A percentile compares a stretch with the other conserved stretches of the same genome.
Evolutionary conservation across 371 early-diverging fungal genomes (phyloP).

Genomic region (Umbelopsis sp.): DNA sequence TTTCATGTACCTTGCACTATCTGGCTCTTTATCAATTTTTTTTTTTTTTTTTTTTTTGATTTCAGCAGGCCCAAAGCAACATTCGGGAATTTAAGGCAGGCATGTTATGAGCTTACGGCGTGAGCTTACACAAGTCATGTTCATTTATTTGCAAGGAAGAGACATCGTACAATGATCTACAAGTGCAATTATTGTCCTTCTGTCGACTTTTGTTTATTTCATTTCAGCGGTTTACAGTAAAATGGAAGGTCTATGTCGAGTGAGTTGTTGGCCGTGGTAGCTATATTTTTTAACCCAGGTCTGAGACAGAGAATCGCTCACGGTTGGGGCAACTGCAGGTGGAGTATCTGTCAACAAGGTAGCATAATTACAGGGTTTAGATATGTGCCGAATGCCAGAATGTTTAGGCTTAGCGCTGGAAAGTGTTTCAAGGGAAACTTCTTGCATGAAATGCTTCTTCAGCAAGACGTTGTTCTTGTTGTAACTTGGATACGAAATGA

Average conservation of each 20-base stretch:
- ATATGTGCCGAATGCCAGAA: slow-evolving; percentile 9
- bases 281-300: slow-evolving; percentile 4
- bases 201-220: background rate
- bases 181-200: too few relatives aligned
- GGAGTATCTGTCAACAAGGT: background rate
- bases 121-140: too few relatives aligned
- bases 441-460: slow-evolving; percentile 15
- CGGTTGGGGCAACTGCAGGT: background rate
- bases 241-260: background rate
- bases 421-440: background rate
- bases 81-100: too few relatives aligned
- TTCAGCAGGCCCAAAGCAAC: too few relatives aligned
- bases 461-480: background rate
- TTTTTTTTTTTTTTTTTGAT: too few relatives aligned
- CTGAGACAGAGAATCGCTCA: background rate
- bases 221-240: background rate
- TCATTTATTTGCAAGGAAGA: too few relatives aligned
- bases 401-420: slow-evolving; percentile 7
- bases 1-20: too few relatives aligned
- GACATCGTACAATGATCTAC: too few relatives aligned
- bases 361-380: slow-evolving; percentile 13
- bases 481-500: slow-evolving; percentile 12
- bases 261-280: background rate
- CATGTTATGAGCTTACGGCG: too few relatives aligned
- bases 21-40: too few relatives aligned